Evolutionary conservation across 2,329 filamentous ascomycete genomes (phyloP), one percentile per base, ranked within the genome.

Genomic region (Myriosclerotinia scirpicola): DNA sequence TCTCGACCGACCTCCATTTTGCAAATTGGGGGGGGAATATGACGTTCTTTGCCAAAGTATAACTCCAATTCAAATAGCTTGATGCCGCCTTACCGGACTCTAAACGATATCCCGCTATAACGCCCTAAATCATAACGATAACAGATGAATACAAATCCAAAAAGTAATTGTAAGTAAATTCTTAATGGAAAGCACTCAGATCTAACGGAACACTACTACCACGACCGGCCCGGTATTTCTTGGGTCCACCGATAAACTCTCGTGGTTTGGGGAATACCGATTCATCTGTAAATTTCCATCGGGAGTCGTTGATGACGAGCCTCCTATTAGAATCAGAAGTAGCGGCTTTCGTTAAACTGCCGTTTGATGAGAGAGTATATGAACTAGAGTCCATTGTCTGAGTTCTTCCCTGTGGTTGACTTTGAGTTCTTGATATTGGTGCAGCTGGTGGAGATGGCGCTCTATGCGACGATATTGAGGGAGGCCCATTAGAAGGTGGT

Each of bases 131-230:
- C 52, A 61, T 68, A 56, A 53, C 63, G 56, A 38, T 66, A 55
- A 61, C 40, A 66, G 9, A 55, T 48, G 52, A 40, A 48, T 55
- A 56, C 53, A 12, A 40, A 65, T 48, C 44, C 38, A 63, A 63
- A 60, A 44, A 38, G 40, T 53, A 53, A n/a, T 30, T n/a, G 20
- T 11, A 60, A 48, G 64, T 42, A 42, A 40, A 44, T 48, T n/a
- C 58, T 72, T 67, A 76, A 54, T 73, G 65, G 52, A 75, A 76
- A 59, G 84, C 81, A 71, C 82, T 86, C 75, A 99, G 79, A 81
- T 98, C 92, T 73, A 98, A 81, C 40, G 95, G 95, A 72, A 98
- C 93, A 81, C 91, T 97, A 80, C 93, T 97, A 42, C 93, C 94
- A 76, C 94, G 86, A 11, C 95, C 95, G 46, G 95, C 95, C 69